Evolutionary conservation across 2,329 filamentous ascomycete species (phyloP).

Genomic region (Fusarium nematophilum): DNA sequence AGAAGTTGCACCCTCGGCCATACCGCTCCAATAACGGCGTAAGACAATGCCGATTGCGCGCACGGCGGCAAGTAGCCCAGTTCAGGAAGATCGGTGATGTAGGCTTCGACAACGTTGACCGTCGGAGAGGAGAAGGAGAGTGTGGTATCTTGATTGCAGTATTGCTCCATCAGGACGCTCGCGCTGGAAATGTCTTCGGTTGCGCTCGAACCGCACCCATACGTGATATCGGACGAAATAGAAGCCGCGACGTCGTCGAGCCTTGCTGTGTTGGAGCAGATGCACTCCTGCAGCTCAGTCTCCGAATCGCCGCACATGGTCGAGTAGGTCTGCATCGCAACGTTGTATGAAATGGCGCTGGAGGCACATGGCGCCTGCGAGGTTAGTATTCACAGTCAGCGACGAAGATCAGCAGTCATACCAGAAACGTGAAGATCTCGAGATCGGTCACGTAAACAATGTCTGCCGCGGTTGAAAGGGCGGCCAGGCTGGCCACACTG

Average conservation of each 20-base stretch:
- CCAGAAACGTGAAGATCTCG: constrained; percentile 54
- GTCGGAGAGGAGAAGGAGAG: constrained; percentile 57
- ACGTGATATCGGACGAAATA: constrained; percentile 55
- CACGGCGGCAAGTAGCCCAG: constrained; percentile 54
- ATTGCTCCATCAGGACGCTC: constrained; percentile 56
- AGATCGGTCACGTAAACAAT: constrained; percentile 60
- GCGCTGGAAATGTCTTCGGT: constrained; percentile 62
- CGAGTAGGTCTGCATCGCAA: constrained; percentile 56
- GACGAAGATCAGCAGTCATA: constrained; percentile 36
- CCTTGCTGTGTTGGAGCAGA: constrained; percentile 62
- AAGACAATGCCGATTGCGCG: constrained; percentile 45
- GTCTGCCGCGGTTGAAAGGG: constrained; percentile 29
- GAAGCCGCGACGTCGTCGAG: constrained; percentile 51
- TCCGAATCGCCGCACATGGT: constrained; percentile 56
- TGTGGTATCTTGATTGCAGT: constrained; percentile 58
- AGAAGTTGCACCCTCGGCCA: background rate
- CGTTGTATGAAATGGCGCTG: constrained; percentile 56
- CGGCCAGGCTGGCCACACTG: constrained; percentile 12
- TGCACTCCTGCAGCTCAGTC: constrained; percentile 61
- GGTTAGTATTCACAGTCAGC: constrained; percentile 2
- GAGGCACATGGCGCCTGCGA: constrained; percentile 62
- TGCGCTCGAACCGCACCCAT: constrained; percentile 58
- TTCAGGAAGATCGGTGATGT: constrained; percentile 62
- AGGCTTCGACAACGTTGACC: constrained; percentile 55
- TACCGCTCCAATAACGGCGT: constrained; percentile 47